Base-by-base conservation (phyloP, 1,139 yeast species). In the Blastobotrys proliferans region DNA sequence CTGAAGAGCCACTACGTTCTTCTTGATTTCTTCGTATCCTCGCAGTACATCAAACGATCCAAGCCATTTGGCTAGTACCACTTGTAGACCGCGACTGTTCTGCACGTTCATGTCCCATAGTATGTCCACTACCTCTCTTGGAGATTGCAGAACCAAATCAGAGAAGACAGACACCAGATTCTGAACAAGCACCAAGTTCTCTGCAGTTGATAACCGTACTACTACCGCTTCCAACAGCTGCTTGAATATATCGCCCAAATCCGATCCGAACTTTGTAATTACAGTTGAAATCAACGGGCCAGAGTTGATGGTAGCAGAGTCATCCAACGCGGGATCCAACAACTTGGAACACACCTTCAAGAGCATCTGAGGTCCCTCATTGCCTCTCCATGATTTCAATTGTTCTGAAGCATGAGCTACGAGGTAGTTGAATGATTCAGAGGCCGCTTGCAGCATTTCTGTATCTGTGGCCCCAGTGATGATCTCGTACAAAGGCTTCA, bases 91-190 rank as follows among this genome's bases (percentile, higher is more conserved):
- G 35, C 65, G 60, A 1, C 58, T 45, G 25, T 64, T 64, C 8
- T 53, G 62, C 6, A 75, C 53, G 1, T 62, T 59, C 14, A 5
- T 26, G n/a, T 65, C 63, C 26, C 68, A 64, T 40, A 88, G 69
- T 49, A 85, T 79, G 38, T 77, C 70, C 4, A 88, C 67, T 43
- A 84, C 79, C 19, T 79, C 79, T 14, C 61, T 58, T 0, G 88
- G 79, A 20, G 87, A 78, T 6, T 73, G 64, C 34, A 79, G 67
- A 1, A 84, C 77, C 52, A 90, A 68, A 52, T 81, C 77, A 58
- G 94, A 85, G 57, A 88, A 79, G 4, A 92, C 88, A 55, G 80
- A 70, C 8, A 87, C 68, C 51, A 90, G 69, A 55, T 85, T 85
- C 55, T 87, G 95, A 24, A 83, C 76, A 0, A 94, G 80, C 2